phyloP scores from a whole-genome alignment of 768 basidiomycete species.

The Rhodosporidiobolus odoratus region DNA sequence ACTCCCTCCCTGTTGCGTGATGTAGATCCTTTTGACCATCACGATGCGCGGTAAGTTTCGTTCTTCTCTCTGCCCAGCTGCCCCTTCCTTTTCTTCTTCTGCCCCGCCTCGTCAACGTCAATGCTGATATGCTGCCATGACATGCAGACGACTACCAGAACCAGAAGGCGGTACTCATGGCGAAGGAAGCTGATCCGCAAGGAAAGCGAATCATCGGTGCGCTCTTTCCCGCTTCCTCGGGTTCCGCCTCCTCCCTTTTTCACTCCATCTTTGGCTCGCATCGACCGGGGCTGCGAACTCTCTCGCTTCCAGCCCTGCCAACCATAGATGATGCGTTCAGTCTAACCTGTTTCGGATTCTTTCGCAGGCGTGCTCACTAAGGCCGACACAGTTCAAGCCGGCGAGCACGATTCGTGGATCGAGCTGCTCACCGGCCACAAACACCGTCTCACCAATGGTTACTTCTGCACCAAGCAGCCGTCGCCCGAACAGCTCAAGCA shows the following conservation, averaged over 20 bases:
- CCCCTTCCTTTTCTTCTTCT: no score
- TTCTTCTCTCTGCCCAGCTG: neutral
- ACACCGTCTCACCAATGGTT: conserved; percentile 29
- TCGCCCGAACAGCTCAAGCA: conserved; percentile 53
- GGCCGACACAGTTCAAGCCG: conserved; percentile 57
- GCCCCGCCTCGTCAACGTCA: no score
- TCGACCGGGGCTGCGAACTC: no score
- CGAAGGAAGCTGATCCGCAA: conserved; percentile 54
- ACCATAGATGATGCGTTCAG: no score
- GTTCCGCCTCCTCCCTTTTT: neutral
- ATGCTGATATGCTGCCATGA: no score
- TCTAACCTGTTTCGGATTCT: neutral
- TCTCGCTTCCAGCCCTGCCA: no score
- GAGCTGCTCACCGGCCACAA: conserved; percentile 25
- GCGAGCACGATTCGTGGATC: conserved; percentile 44
- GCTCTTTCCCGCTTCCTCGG: neutral
- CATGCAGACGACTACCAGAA: conserved; percentile 67
- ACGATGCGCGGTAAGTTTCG: conserved; percentile 59
- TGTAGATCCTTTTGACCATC: conserved; percentile 63
- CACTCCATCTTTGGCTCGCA: neutral
- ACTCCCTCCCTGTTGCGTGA: no score
- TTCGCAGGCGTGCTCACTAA: conserved; percentile 65
- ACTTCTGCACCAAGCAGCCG: conserved; percentile 55
- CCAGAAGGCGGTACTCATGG: conserved; percentile 57
- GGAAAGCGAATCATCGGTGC: conserved; percentile 63